Conservation (phyloP, 306 rosid species). For the Cicer cuneatum region DNA sequence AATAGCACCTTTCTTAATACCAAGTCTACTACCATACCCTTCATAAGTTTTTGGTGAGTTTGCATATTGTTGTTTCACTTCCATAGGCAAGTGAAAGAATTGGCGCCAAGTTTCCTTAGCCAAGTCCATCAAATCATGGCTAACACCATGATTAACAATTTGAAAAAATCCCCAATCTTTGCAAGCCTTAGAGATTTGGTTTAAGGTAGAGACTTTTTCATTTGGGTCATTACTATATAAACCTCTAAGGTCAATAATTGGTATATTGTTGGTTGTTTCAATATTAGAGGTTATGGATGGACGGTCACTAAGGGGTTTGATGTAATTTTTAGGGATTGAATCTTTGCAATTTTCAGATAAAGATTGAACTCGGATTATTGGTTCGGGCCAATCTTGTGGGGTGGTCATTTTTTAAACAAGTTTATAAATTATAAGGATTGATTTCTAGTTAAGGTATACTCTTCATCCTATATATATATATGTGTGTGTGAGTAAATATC, state of each 20-base stretch:
- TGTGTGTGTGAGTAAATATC: neutral
- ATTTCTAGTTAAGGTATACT: slow-evolving; percentile 3
- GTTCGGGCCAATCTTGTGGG: slow-evolving; percentile 83
- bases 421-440: neutral
- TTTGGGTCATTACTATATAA: slow-evolving; percentile 16
- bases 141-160: slow-evolving; percentile 70
- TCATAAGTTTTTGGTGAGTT: slow-evolving; percentile 83
- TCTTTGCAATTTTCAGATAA: slow-evolving; percentile 58
- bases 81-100: slow-evolving; percentile 73
- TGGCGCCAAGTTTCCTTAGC: slow-evolving; percentile 61
- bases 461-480: neutral
- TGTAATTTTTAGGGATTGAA: slow-evolving; percentile 67
- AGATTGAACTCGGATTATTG: slow-evolving; percentile 82
- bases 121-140: slow-evolving; percentile 58
- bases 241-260: slow-evolving; percentile 64
- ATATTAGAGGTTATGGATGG: slow-evolving; percentile 33
- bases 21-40: slow-evolving; percentile 88
- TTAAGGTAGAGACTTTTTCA: slow-evolving; percentile 1
- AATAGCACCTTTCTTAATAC: slow-evolving; percentile 75
- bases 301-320: slow-evolving; percentile 65
- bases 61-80: slow-evolving; percentile 65
- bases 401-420: slow-evolving; percentile 22
- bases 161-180: slow-evolving; percentile 84
- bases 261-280: slow-evolving; percentile 53
- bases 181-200: slow-evolving; percentile 64